Evolutionary conservation across 345 rosid genomes (phyloP).

Genomic region (Dovyalis caffra): DNA sequence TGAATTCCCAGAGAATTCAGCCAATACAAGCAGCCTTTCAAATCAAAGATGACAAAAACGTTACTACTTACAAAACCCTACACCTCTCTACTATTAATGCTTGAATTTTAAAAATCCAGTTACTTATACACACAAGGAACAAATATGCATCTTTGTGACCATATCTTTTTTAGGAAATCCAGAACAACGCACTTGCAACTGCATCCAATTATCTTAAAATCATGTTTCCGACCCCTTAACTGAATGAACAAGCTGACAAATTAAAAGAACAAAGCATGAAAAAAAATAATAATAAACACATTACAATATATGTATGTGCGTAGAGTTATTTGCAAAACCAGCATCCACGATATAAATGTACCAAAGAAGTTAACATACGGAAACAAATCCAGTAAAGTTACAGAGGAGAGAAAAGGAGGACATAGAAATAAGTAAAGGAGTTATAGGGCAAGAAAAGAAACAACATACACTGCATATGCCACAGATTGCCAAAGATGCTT

Average conservation of each 20-base stretch:
- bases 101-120: background rate
- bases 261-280: background rate
- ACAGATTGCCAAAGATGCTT: slow-evolving; percentile 83
- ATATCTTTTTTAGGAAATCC: background rate
- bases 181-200: background rate
- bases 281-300: background rate
- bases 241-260: background rate
- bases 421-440: slow-evolving; percentile 1
- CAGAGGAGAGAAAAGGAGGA: background rate
- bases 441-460: background rate
- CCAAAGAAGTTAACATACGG: background rate
- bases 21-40: background rate
- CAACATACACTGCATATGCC: slow-evolving; percentile 84
- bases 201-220: background rate
- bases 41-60: background rate
- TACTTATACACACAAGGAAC: background rate
- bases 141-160: background rate
- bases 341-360: background rate
- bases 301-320: background rate
- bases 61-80: too few species aligned
- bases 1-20: background rate
- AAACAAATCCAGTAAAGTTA: background rate
- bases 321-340: background rate
- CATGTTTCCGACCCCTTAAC: background rate
- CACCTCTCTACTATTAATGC: background rate